Evolutionary conservation across 1,284 basidiomycete genomes (phyloP).

Genomic region (Chondrostereum purpureum): DNA sequence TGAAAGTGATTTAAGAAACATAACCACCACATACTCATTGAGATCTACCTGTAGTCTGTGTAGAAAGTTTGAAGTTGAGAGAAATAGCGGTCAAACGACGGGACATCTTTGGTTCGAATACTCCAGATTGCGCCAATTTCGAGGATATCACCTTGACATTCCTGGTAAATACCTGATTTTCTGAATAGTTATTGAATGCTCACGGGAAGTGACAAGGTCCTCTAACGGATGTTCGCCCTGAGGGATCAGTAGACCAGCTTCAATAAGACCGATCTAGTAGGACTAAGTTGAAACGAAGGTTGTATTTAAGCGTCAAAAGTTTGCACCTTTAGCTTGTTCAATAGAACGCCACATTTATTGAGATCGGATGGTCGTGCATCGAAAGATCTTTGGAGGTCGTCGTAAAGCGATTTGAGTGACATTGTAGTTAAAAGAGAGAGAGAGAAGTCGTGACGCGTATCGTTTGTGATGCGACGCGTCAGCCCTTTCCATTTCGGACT

Average conservation of each 20-base stretch:
- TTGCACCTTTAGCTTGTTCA: constrained; percentile 69
- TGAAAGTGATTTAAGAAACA: no score
- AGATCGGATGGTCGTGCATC: constrained; percentile 57
- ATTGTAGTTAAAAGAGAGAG: constrained; percentile 22
- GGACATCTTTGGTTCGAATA: constrained; percentile 81
- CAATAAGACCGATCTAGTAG: constrained; percentile 68
- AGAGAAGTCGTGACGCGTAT: constrained; percentile 27
- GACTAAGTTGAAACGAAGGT: not conserved
- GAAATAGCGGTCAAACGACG: constrained; percentile 93
- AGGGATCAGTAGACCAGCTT: constrained; percentile 71
- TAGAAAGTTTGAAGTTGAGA: constrained; percentile 91
- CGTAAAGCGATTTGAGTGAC: constrained; percentile 56
- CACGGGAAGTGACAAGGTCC: constrained; percentile 68
- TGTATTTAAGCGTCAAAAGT: not conserved
- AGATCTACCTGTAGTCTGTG: constrained; percentile 75
- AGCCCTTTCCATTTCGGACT: constrained; percentile 23
- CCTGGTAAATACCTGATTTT: no score
- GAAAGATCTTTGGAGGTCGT: constrained; percentile 58
- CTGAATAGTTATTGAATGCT: constrained; percentile 24
- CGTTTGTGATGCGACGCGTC: constrained; percentile 52
- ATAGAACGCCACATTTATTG: constrained; percentile 52
- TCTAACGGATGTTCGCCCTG: constrained; percentile 49
- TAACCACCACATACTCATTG: no score
- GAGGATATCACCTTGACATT: constrained; percentile 85
- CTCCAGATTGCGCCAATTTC: constrained; percentile 95